Percentiles rank a stretch among this genome's conserved stretches.
phyloP scores from a whole-genome alignment of 2,329 filamentous ascomycete genomes.

The Sarocladium oryzae region DNA sequence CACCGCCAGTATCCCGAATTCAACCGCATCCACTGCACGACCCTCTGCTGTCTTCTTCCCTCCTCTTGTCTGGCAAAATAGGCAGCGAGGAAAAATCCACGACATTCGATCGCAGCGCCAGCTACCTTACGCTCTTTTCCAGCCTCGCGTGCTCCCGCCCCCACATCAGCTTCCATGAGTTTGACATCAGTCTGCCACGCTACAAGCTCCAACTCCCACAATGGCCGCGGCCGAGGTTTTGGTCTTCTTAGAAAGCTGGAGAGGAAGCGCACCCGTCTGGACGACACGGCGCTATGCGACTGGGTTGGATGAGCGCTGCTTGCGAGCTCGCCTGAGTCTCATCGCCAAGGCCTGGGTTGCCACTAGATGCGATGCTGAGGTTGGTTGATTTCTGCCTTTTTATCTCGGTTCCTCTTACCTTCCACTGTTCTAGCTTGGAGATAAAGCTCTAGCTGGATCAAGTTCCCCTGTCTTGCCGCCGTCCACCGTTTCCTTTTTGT shows the following conservation, averaged over 20 bases:
- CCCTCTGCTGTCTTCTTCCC: neutral
- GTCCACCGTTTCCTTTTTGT: neutral
- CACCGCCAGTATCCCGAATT: neutral
- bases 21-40: neutral
- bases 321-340: slow-evolving; percentile 22
- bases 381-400: slow-evolving; percentile 11
- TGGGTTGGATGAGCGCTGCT: slow-evolving; percentile 20
- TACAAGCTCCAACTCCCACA: slow-evolving; percentile 40
- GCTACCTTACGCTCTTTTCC: slow-evolving; percentile 5
- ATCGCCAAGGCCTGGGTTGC: slow-evolving; percentile 28
- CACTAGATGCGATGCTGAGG: slow-evolving; percentile 17
- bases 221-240: slow-evolving; percentile 49
- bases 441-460: slow-evolving; percentile 4
- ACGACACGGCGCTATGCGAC: slow-evolving; percentile 11
- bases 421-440: slow-evolving; percentile 4
- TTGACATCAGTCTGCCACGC: slow-evolving; percentile 32
- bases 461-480: slow-evolving; percentile 11
- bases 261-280: slow-evolving; percentile 3
- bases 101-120: neutral
- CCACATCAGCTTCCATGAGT: slow-evolving; percentile 44
- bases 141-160: slow-evolving; percentile 11
- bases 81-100: neutral
- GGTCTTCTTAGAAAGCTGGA: slow-evolving; percentile 32
- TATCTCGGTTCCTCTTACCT: neutral
- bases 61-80: neutral